Percentiles rank a stretch among this genome's conserved stretches.
phyloP scores from a whole-genome alignment of 116 monocot species.

The Dioscorea cayenensis region DNA sequence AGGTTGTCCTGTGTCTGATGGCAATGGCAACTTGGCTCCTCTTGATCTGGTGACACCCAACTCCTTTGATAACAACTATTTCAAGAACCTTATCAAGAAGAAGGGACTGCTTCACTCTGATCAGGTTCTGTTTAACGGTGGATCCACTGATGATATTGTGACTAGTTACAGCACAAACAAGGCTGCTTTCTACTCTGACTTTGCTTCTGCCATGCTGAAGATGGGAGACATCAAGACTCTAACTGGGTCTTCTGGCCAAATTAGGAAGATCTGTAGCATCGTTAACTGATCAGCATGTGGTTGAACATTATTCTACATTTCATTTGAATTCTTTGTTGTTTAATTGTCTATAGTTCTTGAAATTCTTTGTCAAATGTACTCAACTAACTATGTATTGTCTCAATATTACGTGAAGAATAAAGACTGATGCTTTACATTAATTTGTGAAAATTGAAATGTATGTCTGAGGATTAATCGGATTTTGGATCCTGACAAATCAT shows the following conservation, averaged over 20 bases:
- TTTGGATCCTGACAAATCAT: too few relatives aligned
- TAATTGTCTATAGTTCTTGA: not conserved
- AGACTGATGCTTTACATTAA: too few relatives aligned
- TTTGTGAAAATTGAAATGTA: too few relatives aligned
- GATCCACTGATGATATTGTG: constrained; percentile 19
- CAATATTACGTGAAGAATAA: too few relatives aligned
- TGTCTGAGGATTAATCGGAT: too few relatives aligned
- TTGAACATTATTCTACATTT: not conserved
- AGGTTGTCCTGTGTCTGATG: constrained; percentile 5
- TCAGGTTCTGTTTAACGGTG: constrained; percentile 20
- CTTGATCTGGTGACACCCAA: constrained; percentile 31
- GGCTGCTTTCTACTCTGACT: constrained; percentile 11
- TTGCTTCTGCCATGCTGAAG: constrained; percentile 25
- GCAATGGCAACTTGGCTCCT: constrained; percentile 17
- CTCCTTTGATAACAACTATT: constrained; percentile 21
- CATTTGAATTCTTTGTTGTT: not conserved
- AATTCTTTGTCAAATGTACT: not conserved
- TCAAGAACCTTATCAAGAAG: constrained; percentile 20
- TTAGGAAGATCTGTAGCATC: constrained; percentile 13
- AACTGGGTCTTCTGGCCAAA: constrained; percentile 11
- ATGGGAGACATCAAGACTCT: constrained; percentile 29
- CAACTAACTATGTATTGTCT: too few relatives aligned
- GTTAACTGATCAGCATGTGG: constrained; percentile 4
- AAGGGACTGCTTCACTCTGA: constrained; percentile 26
- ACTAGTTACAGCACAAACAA: constrained; percentile 4